Percentiles rank a stretch among this genome's conserved stretches.
These are phyloP conservation scores for Batkoa obscura DNA, from an alignment of 371 early-diverging fungal species.

Conservation along the genomic window DNA sequence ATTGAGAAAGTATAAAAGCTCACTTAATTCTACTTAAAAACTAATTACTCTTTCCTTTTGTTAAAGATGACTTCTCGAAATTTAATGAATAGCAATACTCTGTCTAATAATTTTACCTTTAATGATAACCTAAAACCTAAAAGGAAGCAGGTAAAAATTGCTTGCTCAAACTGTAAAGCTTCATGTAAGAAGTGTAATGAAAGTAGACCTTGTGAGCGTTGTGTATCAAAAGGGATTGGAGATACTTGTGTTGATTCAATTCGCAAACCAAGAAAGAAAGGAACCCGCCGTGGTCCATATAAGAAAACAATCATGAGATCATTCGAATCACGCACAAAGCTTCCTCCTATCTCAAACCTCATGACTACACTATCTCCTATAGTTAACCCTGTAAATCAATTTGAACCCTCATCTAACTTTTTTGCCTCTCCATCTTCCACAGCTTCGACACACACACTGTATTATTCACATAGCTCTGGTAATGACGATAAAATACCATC, in stretches of 20 bases:
- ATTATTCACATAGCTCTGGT: no score
- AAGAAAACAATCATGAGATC: slow-evolving; percentile 12
- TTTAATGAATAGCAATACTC: no score
- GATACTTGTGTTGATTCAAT: slow-evolving; percentile 60
- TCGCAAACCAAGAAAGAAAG: slow-evolving; percentile 69
- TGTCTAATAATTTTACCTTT: not conserved
- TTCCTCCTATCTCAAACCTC: not conserved
- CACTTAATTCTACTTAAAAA: no score
- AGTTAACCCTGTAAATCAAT: no score
- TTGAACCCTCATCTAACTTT: no score
- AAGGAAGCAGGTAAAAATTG: slow-evolving; percentile 64
- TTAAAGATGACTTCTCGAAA: no score
- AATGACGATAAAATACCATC: no score
- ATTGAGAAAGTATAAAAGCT: no score
- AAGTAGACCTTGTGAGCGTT: slow-evolving; percentile 69
- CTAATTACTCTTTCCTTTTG: no score
- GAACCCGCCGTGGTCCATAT: slow-evolving; percentile 70
- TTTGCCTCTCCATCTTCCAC: no score
- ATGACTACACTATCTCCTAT: not conserved
- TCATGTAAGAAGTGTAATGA: slow-evolving; percentile 89
- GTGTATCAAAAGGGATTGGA: slow-evolving; percentile 48
- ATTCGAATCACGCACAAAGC: not conserved
- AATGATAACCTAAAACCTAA: slow-evolving; percentile 10
- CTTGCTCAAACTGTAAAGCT: slow-evolving; percentile 76
- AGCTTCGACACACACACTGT: no score